A percentile compares a stretch with the other conserved stretches of the same genome.
Evolutionary conservation across 805 yeast species (phyloP).

Genomic region (Yarrowia sp.): DNA sequence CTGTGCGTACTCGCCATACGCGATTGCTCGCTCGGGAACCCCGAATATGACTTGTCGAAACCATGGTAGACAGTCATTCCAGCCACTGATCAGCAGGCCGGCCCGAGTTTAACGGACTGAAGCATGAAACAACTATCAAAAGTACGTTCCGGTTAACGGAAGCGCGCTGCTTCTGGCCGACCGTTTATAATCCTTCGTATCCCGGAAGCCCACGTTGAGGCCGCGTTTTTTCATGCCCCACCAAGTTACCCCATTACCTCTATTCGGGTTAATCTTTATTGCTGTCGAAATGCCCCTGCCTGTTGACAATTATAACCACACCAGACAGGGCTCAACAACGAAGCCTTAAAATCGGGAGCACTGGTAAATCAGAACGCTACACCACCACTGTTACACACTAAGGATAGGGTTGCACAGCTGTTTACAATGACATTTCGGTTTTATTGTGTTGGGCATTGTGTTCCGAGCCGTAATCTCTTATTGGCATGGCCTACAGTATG

Average conservation of each 20-base stretch:
- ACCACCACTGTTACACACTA: background rate
- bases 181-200: background rate
- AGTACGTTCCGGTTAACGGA: slow-evolving; percentile 7
- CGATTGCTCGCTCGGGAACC: no score
- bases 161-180: background rate
- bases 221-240: background rate
- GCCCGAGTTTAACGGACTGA: background rate
- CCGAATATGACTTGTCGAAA: no score
- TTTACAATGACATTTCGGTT: background rate
- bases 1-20: no score
- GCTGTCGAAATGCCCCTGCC: background rate
- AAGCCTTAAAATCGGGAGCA: background rate
- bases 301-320: background rate
- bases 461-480: no score
- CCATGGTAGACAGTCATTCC: background rate
- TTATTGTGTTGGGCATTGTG: background rate
- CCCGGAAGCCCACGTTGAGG: background rate
- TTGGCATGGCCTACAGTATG: background rate
- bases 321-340: background rate
- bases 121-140: slow-evolving; percentile 1
- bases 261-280: background rate
- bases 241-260: no score
- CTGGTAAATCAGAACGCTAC: background rate
- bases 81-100: slow-evolving; percentile 1
- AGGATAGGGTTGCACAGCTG: background rate